Conservation (phyloP, 306 rosid genomes). For the Corylus heterophylla region DNA sequence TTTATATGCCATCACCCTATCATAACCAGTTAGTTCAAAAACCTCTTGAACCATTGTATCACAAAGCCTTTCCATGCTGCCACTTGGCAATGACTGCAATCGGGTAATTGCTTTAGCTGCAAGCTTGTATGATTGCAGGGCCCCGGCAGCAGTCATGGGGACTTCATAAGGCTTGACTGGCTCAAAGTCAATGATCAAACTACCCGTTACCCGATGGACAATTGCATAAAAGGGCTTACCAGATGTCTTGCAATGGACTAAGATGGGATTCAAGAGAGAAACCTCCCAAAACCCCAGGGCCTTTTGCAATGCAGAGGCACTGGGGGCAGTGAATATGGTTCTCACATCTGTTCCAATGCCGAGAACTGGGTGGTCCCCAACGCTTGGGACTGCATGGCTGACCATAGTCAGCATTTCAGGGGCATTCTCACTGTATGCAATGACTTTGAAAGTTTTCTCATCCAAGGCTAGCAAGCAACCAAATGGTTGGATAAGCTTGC, state of each 20-base stretch:
- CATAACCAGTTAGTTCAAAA: slow-evolving; percentile 94
- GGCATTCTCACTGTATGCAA: slow-evolving; percentile 95
- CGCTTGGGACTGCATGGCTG: slow-evolving; percentile 92
- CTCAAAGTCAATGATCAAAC: slow-evolving; percentile 90
- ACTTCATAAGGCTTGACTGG: slow-evolving; percentile 92
- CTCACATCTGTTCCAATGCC: slow-evolving; percentile 82
- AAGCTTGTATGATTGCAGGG: slow-evolving; percentile 89
- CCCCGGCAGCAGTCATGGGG: slow-evolving; percentile 93
- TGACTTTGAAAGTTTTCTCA: slow-evolving; percentile 83
- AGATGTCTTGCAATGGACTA: slow-evolving; percentile 94
- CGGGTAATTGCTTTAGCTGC: slow-evolving; percentile 90
- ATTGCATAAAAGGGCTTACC: slow-evolving; percentile 97
- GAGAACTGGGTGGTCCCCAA: slow-evolving; percentile 88
- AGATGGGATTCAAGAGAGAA: slow-evolving; percentile 86
- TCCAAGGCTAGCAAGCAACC: slow-evolving; percentile 91
- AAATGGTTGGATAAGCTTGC: slow-evolving; percentile 86
- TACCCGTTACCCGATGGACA: slow-evolving; percentile 75
- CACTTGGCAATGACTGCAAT: slow-evolving; percentile 87
- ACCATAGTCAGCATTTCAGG: slow-evolving; percentile 91
- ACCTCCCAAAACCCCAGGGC: slow-evolving; percentile 88
- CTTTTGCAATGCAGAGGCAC: slow-evolving; percentile 86
- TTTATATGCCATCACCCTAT: slow-evolving; percentile 98
- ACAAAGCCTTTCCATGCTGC: slow-evolving; percentile 88
- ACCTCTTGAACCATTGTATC: slow-evolving; percentile 96
- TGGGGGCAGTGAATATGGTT: slow-evolving; percentile 73